Evolutionary conservation across 192 early-diverging fungal genomes (phyloP).

Genomic region (Linderina pennispora): DNA sequence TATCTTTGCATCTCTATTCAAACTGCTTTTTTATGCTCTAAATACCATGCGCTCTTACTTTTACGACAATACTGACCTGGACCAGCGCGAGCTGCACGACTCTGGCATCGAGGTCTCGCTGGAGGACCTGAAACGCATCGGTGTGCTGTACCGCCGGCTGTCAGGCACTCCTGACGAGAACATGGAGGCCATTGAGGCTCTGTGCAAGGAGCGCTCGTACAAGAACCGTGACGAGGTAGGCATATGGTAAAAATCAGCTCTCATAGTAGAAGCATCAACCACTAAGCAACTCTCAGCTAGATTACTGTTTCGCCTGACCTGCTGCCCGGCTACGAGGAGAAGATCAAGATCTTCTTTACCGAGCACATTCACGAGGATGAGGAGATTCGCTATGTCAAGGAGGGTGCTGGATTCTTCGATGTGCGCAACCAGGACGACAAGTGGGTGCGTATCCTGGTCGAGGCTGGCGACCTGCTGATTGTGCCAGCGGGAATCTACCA

Average conservation of each 20-base stretch:
- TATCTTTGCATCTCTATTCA: conserved; percentile 2
- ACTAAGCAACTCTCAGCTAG: no score
- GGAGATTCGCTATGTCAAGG: conserved; percentile 90
- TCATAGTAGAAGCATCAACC: conserved; percentile 15
- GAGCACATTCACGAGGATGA: conserved; percentile 98
- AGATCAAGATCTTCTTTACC: conserved; percentile 87
- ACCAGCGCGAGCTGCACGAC: conserved; percentile 81
- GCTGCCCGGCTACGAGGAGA: conserved; percentile 85
- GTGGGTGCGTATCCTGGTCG: conserved; percentile 85
- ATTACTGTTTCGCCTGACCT: conserved; percentile 74
- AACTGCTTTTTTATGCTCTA: conserved; percentile 1
- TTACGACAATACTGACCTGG: conserved; percentile 57
- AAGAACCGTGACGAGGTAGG: conserved; percentile 80
- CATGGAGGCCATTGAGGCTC: conserved; percentile 55
- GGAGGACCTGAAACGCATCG: conserved; percentile 59
- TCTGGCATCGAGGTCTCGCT: conserved; percentile 54
- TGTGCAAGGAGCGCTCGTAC: conserved; percentile 74
- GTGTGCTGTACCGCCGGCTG: conserved; percentile 71
- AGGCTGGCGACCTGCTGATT: conserved; percentile 75
- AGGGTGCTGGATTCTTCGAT: conserved; percentile 93
- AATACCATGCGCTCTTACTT: conserved; percentile 79
- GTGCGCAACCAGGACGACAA: conserved; percentile 54
- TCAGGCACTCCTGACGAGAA: conserved; percentile 46
- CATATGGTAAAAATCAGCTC: no score
- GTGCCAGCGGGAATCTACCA: conserved; percentile 96